Base-by-base conservation (phyloP, 768 basidiomycete species). In the Phanerochaete sordida region DNA sequence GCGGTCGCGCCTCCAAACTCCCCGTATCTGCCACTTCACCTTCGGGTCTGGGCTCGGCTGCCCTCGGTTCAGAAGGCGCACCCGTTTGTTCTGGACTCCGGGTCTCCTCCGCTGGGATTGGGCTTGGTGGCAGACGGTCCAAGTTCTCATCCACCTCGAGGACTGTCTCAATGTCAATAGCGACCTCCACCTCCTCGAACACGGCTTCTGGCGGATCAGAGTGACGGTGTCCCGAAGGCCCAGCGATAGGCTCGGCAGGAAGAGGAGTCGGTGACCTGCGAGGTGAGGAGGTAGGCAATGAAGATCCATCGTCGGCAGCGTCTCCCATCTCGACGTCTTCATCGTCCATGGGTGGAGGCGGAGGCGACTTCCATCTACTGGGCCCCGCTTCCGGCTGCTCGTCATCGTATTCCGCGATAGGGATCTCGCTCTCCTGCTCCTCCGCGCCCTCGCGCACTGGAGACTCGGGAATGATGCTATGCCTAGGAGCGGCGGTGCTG, bases 391-490 rank as follows among this genome's bases (percentile, higher is more conserved):
- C 30, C 9, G 15, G 35, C 23, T 54, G 21, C 16, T 59, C 58
- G 9, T 46, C 58, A 5, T 54, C 50, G 28, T 59, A 51, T 21
- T 59, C 58, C 11, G 58, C 49, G 3, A 48, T 24, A 23, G 50
- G 58, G 16, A 59, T 21, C 35, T 54, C 53, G 2, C 21, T n/a
- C 35, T 39, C 53, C 15, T 54, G n/a, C 13, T 39, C 33, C 6
- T 33, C 28, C 5, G 8, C 39, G 4, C 4, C 19, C 39, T 43
- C 39, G 23, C 47, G 47, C 23, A 28, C 50, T 19, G 59, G 59
- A 9, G 53, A 48, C 27, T 61, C 59, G 0, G 54, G 59, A 49
- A 61, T 54, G 5, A 54, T 54, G 28, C 59, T 61, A 15, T 30
- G 37, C 13, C 24, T 39, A 3, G 12, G 43, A 7, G 50, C 28